Evolutionary conservation across 345 rosid genomes (phyloP), one percentile per base, ranked within the genome.

Genomic region (Syzygium oleosum): DNA sequence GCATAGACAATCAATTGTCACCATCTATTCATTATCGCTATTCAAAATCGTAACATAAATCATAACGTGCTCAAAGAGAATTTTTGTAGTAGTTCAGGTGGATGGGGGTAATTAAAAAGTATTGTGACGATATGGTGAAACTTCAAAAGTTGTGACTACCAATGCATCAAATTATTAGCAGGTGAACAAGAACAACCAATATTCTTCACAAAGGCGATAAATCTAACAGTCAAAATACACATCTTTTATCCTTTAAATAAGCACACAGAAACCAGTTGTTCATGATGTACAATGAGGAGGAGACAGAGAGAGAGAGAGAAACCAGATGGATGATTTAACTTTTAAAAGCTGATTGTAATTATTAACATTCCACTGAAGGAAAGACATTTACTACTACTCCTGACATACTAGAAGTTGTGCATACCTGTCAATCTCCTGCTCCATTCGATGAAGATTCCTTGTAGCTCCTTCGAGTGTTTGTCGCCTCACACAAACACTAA

Each of bases 381-480:
- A 73, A 73, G 46, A 73, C 49, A 41, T 73, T 73, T 6, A 43
- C 13, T 73, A 19, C 49, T 38, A 73, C 7, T 5, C 4, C 49
- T 10, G 49, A 73, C 49, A 34, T 22, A 38, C 15, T 73, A 73
- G 83, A 73, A 38, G 43, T 38, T 38, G 83, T 38, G 12, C 92
- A 79, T 92, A 96, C 99, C 98, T 95, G 56, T 96, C 96, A 91
- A 98, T 96, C 93, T 95, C 98, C 77, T 94, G 96, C 79, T 89
- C 91, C 84, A 96, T 96, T 90, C 93, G 92, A 53, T 90, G 90
- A 80, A 98, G 96, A 92, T 98, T 96, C 92, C 99, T 92, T 22
- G 94, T 91, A 88, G 99, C 99, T 49, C 99, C 99, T 86, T 98
- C 99, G 78, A 98, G 95, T 6, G 99, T 96, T 90, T 94, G 96